Percentiles rank a stretch among this genome's conserved stretches.
Evolutionary conservation across 768 basidiomycete species (phyloP).

Genomic region (Gloeostereum incarnatum): DNA sequence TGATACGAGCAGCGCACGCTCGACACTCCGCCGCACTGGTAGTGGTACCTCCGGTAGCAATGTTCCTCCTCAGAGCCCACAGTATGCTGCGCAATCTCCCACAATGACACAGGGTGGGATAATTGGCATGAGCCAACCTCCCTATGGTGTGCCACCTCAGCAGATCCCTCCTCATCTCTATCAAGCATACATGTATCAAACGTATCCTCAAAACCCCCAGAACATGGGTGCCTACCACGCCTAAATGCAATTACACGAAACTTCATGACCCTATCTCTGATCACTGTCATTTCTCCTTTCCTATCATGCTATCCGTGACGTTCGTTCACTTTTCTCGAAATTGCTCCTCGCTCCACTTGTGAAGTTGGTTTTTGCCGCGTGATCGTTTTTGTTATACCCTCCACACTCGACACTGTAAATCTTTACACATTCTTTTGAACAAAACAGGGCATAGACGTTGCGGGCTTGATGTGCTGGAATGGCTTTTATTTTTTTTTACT

Average conservation of each 20-base stretch:
- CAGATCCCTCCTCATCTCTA: constrained; percentile 61
- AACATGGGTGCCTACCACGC: constrained; percentile 75
- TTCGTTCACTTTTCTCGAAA: constrained; percentile 13
- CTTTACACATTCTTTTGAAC: constrained; percentile 22
- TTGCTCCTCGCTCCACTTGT: constrained; percentile 16
- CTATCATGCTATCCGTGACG: constrained; percentile 21
- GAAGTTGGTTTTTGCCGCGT: constrained; percentile 25
- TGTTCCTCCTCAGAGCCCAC: constrained; percentile 28
- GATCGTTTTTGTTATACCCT: too few relatives aligned
- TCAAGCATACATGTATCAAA: constrained; percentile 77
- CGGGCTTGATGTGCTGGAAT: constrained; percentile 20
- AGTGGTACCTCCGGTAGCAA: constrained; percentile 38
- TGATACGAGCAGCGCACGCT: constrained; percentile 37
- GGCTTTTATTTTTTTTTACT: constrained; percentile 23
- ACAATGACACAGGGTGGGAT: constrained; percentile 47
- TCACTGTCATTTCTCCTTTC: constrained; percentile 23
- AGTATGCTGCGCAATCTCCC: constrained; percentile 56
- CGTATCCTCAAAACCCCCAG: constrained; percentile 70
- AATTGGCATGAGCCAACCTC: constrained; percentile 56
- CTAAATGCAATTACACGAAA: constrained; percentile 35
- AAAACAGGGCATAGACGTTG: constrained; percentile 14
- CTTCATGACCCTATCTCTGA: constrained; percentile 27
- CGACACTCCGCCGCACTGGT: constrained; percentile 42
- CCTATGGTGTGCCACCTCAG: constrained; percentile 48
- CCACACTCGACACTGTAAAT: constrained; percentile 24